Evolutionary conservation across 352 stramenopile species (phyloP).

Genomic region (Pythium scleroteichum): DNA sequence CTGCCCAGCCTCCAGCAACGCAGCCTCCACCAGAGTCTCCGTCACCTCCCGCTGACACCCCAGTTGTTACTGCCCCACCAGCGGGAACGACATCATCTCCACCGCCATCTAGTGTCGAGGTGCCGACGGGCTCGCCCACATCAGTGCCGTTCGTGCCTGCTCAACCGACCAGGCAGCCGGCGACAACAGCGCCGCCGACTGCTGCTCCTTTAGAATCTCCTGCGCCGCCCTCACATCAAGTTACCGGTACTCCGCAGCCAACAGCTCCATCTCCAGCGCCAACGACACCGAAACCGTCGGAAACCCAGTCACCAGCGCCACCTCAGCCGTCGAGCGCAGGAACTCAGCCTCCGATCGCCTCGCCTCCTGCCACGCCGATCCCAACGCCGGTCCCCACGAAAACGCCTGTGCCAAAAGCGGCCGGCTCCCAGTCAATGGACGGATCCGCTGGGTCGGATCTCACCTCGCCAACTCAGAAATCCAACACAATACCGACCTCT

Average conservation of each 20-base stretch:
- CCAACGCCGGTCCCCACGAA: too few species aligned
- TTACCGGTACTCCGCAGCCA: not conserved
- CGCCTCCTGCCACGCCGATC: too few species aligned
- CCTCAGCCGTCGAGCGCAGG: not conserved
- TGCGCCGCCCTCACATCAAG: not conserved
- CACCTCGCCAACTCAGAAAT: too few species aligned
- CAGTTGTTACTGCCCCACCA: not conserved
- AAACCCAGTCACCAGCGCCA: not conserved
- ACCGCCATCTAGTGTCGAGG: too few species aligned
- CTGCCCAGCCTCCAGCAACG: not conserved
- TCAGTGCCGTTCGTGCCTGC: too few species aligned
- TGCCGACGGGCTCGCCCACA: too few species aligned
- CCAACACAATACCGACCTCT: too few species aligned
- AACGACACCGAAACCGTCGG: not conserved
- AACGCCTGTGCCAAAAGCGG: too few species aligned
- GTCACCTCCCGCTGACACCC: not conserved
- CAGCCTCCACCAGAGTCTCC: not conserved
- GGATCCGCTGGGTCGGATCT: too few species aligned
- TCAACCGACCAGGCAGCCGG: not conserved
- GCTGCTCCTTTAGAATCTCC: not conserved
- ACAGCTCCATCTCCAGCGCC: not conserved
- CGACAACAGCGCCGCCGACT: not conserved
- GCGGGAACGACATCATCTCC: too few species aligned
- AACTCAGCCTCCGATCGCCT: not conserved
- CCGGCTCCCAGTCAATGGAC: too few species aligned